Evolutionary conservation across 371 early-diverging fungal species (phyloP).

Genomic region (Haplosporangium sp.): DNA sequence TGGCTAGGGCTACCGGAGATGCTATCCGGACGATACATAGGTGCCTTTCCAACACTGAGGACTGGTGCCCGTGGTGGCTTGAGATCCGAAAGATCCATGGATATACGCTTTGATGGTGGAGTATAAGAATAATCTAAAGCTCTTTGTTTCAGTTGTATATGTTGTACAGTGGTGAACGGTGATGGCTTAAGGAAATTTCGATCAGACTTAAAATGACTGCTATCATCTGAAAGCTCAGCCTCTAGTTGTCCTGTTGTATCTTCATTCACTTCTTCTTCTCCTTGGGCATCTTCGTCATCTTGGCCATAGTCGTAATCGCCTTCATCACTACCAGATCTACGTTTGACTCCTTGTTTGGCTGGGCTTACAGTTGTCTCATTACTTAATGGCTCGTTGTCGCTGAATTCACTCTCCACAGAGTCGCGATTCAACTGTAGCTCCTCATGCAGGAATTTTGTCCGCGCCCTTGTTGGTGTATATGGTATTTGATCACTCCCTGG

Average conservation of each 20-base stretch:
- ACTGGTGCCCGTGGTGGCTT: conserved; percentile 13
- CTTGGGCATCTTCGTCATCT: not conserved
- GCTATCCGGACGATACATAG: conserved; percentile 9
- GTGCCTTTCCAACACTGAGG: not conserved
- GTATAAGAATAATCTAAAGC: conserved; percentile 5
- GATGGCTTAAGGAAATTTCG: not conserved
- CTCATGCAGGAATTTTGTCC: not conserved
- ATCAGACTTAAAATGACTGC: too few relatives aligned
- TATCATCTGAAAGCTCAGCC: too few relatives aligned
- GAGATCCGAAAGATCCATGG: not conserved
- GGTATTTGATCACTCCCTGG: not conserved
- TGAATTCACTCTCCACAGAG: not conserved
- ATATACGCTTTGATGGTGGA: conserved; percentile 12
- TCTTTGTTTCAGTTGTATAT: not conserved
- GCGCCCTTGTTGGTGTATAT: conserved; percentile 1
- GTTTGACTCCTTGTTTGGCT: not conserved
- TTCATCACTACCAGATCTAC: not conserved
- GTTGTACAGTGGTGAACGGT: not conserved
- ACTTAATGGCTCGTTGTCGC: not conserved
- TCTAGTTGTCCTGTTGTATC: not conserved
- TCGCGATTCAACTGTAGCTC: not conserved
- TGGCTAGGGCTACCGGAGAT: conserved; percentile 9
- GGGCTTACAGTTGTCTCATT: not conserved
- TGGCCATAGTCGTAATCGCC: conserved; percentile 5
- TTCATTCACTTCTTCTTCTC: not conserved